Base-by-base conservation (phyloP, 225 moss, liverwort and hornwort species). In the Physcomitrellopsis africana region DNA sequence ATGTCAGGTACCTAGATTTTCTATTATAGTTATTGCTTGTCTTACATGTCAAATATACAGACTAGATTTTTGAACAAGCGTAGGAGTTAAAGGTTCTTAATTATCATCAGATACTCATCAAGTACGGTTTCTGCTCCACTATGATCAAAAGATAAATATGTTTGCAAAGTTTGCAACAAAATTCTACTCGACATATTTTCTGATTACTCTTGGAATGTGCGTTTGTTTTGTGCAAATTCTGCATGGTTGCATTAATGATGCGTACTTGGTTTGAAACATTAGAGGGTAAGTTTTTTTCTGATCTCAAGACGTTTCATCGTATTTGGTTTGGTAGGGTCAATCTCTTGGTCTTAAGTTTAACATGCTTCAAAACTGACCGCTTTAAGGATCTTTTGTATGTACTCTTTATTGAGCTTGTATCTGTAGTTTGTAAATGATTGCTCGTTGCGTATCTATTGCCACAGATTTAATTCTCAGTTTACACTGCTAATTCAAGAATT, bases 1-100 rank as follows among this genome's bases (percentile, higher is more conserved):
- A 93, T 56, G 73, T 91, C 58, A 93, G 92, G 92, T 87, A 68
- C 60, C 51, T 72, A 60, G 45, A 57, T 68, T 67, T 75, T 85
- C 29, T 27, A 41, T 24, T 44, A 18, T 66, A 11, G 42, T 60
- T 47, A 47, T 2, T 69, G 18, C 46, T 7, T 29, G 27, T 53
- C 53, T 43, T 65, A 37, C 32, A 37, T 37, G 49, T 49, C 49
- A 2, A 1, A 49, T 49, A 8, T 29, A 27, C 56, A 44, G 24
- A 42, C 47, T 42, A 37, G 2, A 67, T 13, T 65, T 75, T 13
- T 57, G 75, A 16, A 26, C 10, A 22, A 67, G 8, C 61, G 32
- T 69, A 74, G 72, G 16, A 66, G 56, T 37, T 79, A 67, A 49
- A 68, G 64, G 37, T 76, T 59, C 73, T 76, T 23, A 65, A 69